A percentile compares a stretch with the other conserved stretches of the same genome.
These are phyloP conservation scores for Colletotrichum lupini DNA, from an alignment of 2,329 filamentous ascomycete genomes.

Conservation along the genomic window DNA sequence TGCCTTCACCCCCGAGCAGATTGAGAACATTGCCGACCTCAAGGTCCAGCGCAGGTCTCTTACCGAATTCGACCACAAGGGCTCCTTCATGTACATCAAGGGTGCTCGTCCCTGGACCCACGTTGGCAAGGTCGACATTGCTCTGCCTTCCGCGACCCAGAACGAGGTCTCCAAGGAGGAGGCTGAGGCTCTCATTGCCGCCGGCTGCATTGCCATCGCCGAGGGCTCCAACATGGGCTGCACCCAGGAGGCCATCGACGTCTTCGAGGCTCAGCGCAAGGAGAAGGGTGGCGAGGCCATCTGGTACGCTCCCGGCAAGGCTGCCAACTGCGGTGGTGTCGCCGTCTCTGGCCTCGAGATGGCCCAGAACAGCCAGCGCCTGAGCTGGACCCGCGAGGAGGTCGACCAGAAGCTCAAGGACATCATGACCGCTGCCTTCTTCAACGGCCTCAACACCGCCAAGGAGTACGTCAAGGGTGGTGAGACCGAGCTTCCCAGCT, in stretches of 20 bases:
- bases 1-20: slow-evolving; percentile 81
- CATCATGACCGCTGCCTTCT: slow-evolving; percentile 96
- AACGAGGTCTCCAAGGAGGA: slow-evolving; percentile 97
- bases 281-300: slow-evolving; percentile 76
- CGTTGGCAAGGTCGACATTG: slow-evolving; percentile 89
- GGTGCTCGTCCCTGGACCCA: slow-evolving; percentile 93
- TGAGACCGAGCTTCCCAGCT: slow-evolving; percentile 87
- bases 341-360: slow-evolving; percentile 98
- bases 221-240: slow-evolving; percentile 99
- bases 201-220: slow-evolving; percentile 86
- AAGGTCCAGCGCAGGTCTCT: slow-evolving; percentile 90
- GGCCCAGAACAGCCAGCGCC: slow-evolving; percentile 94
- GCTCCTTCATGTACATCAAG: slow-evolving; percentile 85
- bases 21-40: slow-evolving; percentile 82
- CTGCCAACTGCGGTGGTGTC: slow-evolving; percentile 96
- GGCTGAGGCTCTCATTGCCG: slow-evolving; percentile 81
- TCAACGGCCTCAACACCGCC: slow-evolving; percentile 88
- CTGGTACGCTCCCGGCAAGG: slow-evolving; percentile 98
- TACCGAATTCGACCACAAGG: slow-evolving; percentile 72
- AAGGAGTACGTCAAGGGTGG: slow-evolving; percentile 84
- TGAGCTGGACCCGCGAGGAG: slow-evolving; percentile 88
- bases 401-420: slow-evolving; percentile 90
- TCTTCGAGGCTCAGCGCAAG: slow-evolving; percentile 84
- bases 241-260: slow-evolving; percentile 93
- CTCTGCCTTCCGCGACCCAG: slow-evolving; percentile 93